Conservation (phyloP, 305 asterid genomes). For the Andrographis paniculata region DNA sequence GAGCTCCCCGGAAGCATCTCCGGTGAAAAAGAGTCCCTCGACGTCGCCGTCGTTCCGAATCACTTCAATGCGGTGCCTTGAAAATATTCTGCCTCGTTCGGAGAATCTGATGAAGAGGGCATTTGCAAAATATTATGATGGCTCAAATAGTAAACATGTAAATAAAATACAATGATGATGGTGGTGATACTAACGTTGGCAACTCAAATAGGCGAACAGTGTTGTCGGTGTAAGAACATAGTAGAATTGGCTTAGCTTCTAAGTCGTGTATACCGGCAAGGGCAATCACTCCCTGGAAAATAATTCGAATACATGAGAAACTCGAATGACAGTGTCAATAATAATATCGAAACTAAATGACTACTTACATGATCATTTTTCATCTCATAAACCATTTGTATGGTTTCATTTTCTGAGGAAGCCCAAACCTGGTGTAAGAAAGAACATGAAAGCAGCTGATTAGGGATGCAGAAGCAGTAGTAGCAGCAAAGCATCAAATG, state of each 20-base stretch:
- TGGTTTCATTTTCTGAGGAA: constrained; percentile 27
- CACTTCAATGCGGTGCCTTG: constrained; percentile 16
- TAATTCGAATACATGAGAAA: background rate
- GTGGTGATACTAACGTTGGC: too few species aligned
- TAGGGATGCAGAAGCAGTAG: background rate
- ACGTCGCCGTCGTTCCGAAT: constrained; percentile 26
- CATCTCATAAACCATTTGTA: constrained; percentile 34
- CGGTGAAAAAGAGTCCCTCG: constrained; percentile 43
- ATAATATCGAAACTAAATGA: background rate
- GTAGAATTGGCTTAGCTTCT: constrained; percentile 36
- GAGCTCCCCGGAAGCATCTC: constrained; percentile 37
- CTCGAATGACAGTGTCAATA: background rate
- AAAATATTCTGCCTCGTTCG: constrained; percentile 29
- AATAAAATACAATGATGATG: too few species aligned
- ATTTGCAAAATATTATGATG: too few species aligned
- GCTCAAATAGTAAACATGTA: too few species aligned
- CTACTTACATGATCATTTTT: constrained; percentile 36
- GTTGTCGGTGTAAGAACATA: constrained; percentile 22
- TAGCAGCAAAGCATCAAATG: background rate
- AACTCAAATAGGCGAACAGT: too few species aligned
- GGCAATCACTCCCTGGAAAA: constrained; percentile 38
- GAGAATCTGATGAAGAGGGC: constrained; percentile 7
- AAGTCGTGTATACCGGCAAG: constrained; percentile 42
- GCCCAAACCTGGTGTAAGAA: constrained; percentile 34
- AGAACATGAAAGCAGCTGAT: background rate